Evolutionary conservation across 129 eudicot species (phyloP), one percentile per base, ranked within the genome.

Genomic region (Centella asiatica): DNA sequence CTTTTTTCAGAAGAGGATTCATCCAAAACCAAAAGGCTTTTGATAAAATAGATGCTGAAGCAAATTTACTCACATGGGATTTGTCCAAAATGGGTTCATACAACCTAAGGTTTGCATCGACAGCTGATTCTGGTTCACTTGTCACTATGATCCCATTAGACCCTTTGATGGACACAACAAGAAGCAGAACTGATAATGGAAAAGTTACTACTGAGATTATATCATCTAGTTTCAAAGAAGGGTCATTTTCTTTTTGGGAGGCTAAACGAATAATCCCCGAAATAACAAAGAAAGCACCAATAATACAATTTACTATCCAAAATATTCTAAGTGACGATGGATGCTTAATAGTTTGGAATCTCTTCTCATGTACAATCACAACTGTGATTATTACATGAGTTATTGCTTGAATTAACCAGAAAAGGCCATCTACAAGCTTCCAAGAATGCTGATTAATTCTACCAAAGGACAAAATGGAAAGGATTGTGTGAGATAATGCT

Each of bases 11-110:
- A 28, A 89, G 56, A 3, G 95, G 97, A 42, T 85, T 85, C 85
- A 89, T 52, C 97, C 97, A 89, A 22, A 82, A 1, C 88, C 90
- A 89, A 32, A 83, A 89, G 25, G 82, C 69, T 69, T 78, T 85
- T 0, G 97, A 89, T 5, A 67, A 5, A 34, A 80, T 1, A 14
- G 95, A 85, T 8, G 95, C 95, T 3, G 85, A 59, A 33, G 90
- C 90, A 74, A 73, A 89, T 4, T 86, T 88, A 36, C 73, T 89
- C 40, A 76, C 82, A 22, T 56, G 62, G 7, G 82, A 54, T 17
- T 70, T 57, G 15, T 76, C 74, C 58, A 64, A 26, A 18, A 69
- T 46, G 23, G 83, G 59, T 65, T 81, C 84, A 22, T 64, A 25
- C 32, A 59, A 47, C 29, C 65, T 72, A 11, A 26, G 60, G 26